Evolutionary conservation across 305 asterid species (phyloP).

Genomic region (Fraxinus nigra): DNA sequence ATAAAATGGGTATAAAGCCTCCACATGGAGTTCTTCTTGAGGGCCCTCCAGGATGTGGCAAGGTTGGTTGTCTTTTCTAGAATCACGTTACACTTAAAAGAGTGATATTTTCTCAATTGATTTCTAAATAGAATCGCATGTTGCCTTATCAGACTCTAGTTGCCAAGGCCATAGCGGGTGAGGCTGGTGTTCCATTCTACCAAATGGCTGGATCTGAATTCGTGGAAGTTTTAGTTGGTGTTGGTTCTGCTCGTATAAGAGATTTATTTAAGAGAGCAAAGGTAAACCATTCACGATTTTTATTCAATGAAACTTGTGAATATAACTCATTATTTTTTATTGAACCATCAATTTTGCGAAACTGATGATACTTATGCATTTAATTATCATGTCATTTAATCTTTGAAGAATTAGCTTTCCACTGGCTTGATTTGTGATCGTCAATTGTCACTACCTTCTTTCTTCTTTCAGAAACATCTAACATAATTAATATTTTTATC

Average conservation of each 20-base stretch:
- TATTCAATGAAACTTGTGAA: neutral
- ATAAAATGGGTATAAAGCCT: constrained; percentile 94
- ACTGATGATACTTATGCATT: neutral
- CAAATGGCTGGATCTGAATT: constrained; percentile 99
- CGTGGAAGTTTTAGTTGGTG: constrained; percentile 96
- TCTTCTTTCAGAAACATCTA: neutral
- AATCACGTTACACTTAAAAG: neutral
- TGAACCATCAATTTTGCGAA: neutral
- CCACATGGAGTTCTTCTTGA: constrained; percentile 99
- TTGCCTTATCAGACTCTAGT: constrained; percentile 66
- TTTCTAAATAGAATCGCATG: neutral
- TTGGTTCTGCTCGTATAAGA: constrained; percentile 98
- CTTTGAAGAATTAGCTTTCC: constrained; percentile 3
- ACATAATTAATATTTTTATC: neutral
- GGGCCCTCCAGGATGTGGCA: constrained; percentile 99
- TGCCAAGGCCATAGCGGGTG: constrained; percentile 99
- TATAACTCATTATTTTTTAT: neutral
- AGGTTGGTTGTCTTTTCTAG: constrained; percentile 49
- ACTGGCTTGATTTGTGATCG: neutral
- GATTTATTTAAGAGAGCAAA: constrained; percentile 97
- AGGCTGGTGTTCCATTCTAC: constrained; percentile 98
- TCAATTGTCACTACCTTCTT: neutral
- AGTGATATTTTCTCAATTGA: neutral
- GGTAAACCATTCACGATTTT: constrained; percentile 39
- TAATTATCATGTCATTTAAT: neutral